Base-by-base conservation (phyloP, 805 yeast species). In the Ogataea minuta region DNA sequence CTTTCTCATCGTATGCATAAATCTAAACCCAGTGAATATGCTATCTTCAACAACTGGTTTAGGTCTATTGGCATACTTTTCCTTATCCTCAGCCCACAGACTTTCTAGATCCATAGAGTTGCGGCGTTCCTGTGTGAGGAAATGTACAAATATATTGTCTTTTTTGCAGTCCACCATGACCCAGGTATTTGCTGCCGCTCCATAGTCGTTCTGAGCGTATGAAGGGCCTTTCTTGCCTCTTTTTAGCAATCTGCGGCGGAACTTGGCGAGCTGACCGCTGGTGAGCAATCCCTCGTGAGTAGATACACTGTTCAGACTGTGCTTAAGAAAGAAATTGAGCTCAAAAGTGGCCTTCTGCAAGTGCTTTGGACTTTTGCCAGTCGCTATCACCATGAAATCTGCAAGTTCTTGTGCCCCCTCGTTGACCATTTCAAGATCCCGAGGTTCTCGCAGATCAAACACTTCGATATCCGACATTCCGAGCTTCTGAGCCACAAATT, bases 331-430 rank as follows among this genome's bases (percentile, higher is more conserved):
- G 19, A 68, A 68, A 34, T 76, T 67, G 26, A 89, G 62, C 48
- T 78, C 81, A 11, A 65, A 64, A 2, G 84, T 77, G 2, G 95
- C 88, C 45, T 79, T 81, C 48, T 74, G 79, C 15, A 88, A 63
- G 63, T 90, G 98, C 45, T 76, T 80, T 26, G 78, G 75, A 21
- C 90, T 78, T 57, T 81, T 83, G 4, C 95, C 96, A 0, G 93
- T 76, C 13, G 81, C 75, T 0, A 91, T 64, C 4, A 91, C 63
- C 71, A 80, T 73, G 41, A 74, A 70, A 39, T 72, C 68, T 8
- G 72, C 65, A 15, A 68, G 12, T 66, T 53, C 45, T 50, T 64
- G 43, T 9, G 63, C 62, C 15, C 66, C 63, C 32, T 56, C 62
- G 31, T 49, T 52, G 20, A 44, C 43, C 13, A 45, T 36, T 4